Conservation (phyloP, 768 basidiomycete species). For the Phanerochaete sordida region DNA sequence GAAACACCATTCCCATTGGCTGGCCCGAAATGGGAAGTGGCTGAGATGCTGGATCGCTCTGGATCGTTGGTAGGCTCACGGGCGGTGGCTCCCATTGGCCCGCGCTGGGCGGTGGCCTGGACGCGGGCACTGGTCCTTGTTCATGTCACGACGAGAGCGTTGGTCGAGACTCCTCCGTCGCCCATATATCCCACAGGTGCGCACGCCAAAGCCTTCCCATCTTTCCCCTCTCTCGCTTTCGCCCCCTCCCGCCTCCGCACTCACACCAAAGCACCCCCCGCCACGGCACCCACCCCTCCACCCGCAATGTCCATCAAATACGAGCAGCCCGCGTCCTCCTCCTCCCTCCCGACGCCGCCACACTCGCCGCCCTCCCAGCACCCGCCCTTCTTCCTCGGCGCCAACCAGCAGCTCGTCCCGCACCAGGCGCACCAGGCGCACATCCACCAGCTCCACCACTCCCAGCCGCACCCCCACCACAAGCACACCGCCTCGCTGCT, state of each 20-base stretch:
- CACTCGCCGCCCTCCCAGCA: conserved; percentile 22
- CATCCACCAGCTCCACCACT: background rate
- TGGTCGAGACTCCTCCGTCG: conserved; percentile 2
- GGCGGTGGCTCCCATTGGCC: background rate
- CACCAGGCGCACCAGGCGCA: background rate
- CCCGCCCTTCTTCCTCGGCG: background rate
- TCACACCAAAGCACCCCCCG: background rate
- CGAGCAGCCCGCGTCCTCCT: conserved; percentile 5
- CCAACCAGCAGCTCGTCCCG: background rate
- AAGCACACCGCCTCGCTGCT: conserved; percentile 50
- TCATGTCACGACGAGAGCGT: conserved; percentile 9
- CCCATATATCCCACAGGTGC: conserved; percentile 1
- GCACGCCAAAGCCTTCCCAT: background rate
- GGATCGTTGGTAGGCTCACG: conserved; percentile 6
- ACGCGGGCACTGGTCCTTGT: conserved; percentile 9
- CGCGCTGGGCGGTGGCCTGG: conserved; percentile 5
- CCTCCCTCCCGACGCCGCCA: conserved; percentile 28
- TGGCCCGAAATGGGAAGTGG: background rate
- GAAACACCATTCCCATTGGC: conserved; percentile 4
- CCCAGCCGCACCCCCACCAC: conserved; percentile 14
- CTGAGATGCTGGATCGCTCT: conserved; percentile 6
- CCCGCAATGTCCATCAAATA: conserved; percentile 1
- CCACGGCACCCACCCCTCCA: background rate
- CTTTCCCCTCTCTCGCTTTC: background rate
- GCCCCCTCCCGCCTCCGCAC: background rate